Percentiles rank a stretch among this genome's conserved stretches.
Evolutionary conservation across 768 basidiomycete genomes (phyloP).

Genomic region (Trametes sanguinea): DNA sequence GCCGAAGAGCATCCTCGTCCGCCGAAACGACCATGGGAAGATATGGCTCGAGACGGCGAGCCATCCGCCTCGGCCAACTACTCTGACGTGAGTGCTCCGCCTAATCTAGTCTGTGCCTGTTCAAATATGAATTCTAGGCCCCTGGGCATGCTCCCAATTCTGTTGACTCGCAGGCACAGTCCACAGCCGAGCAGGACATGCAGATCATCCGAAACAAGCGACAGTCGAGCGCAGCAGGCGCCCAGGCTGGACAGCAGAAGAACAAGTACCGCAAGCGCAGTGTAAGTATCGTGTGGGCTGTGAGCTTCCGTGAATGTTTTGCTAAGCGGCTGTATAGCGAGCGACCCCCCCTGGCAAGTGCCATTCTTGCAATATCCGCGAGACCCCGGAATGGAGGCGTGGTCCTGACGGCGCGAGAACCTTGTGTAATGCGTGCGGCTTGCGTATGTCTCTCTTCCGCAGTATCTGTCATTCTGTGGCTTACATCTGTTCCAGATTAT

Average conservation of each 20-base stretch:
- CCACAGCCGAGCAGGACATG: conserved; percentile 83
- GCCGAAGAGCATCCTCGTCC: conserved; percentile 54
- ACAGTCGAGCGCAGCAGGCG: conserved; percentile 62
- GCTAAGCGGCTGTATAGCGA: conserved; percentile 48
- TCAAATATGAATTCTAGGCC: conserved; percentile 11
- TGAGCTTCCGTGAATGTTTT: conserved; percentile 27
- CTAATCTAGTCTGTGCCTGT: background rate
- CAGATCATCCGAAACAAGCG: conserved; percentile 81
- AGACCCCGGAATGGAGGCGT: conserved; percentile 87
- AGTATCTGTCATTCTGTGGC: conserved; percentile 5
- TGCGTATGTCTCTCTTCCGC: conserved; percentile 56
- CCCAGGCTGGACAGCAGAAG: conserved; percentile 55
- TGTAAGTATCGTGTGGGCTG: conserved; percentile 49
- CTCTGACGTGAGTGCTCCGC: conserved; percentile 14
- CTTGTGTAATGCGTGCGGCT: conserved; percentile 81
- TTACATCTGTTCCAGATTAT: conserved; percentile 53
- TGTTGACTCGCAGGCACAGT: conserved; percentile 41
- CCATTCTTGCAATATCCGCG: conserved; percentile 84
- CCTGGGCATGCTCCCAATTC: conserved; percentile 17
- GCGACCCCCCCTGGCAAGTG: conserved; percentile 86
- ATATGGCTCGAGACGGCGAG: conserved; percentile 53
- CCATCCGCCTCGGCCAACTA: conserved; percentile 10
- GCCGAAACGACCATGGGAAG: conserved; percentile 83
- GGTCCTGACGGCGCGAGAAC: conserved; percentile 85
- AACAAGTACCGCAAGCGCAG: conserved; percentile 85